Evolutionary conservation across 139 green algal species (phyloP), one percentile per base, ranked within the genome.

Genomic region (Chlorella sorokiniana): DNA sequence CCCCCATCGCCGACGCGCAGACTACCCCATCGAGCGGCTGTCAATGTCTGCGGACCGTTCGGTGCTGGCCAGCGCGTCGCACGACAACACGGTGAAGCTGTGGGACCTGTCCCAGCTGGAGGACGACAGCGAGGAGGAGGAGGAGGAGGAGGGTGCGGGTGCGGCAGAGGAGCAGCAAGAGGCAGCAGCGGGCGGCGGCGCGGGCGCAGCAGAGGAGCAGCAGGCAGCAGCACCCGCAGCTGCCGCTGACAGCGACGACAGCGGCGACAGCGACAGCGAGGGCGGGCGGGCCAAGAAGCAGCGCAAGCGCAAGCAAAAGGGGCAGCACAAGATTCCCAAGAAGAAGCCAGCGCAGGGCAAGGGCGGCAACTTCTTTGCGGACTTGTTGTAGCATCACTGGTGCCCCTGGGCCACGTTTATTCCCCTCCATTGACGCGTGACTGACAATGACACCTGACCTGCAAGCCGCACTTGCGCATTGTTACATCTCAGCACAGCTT

Each of bases 1-100:
- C 11, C 31, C 35, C 20, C 63, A 70, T 44, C 8, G 16, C 42
- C 22, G 2, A 4, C 23, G 22, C 56, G 51, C 73, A 54, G 85
- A 94, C 37, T 88, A 90, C 61, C 86, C 88, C 14, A 76, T 94
- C 14, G 89, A 95, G 88, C 83, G 84, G n/a, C 69, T 97, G 41
- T 84, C 89, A 9, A 41, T 95, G 56, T 88, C 84, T 1, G 40
- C 25, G 20, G 81, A 93, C 71, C 72, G 54, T 10, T 10, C 35
- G 4, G 59, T 93, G 61, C 88, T 97, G 27, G 93, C 92, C 1
- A 95, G 88, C 69, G 86, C 86, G 3, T 95, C 89, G 0, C 94
- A 98, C 69, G 93, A 97, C 84, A 83, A 90, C 51, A 89, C 73
- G 1, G 87, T 98, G 14, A 94, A 91, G 88, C 74, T 98, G 23